Base-by-base conservation (phyloP, 2,329 filamentous ascomycete genomes). In the Aspergillus sp. region DNA sequence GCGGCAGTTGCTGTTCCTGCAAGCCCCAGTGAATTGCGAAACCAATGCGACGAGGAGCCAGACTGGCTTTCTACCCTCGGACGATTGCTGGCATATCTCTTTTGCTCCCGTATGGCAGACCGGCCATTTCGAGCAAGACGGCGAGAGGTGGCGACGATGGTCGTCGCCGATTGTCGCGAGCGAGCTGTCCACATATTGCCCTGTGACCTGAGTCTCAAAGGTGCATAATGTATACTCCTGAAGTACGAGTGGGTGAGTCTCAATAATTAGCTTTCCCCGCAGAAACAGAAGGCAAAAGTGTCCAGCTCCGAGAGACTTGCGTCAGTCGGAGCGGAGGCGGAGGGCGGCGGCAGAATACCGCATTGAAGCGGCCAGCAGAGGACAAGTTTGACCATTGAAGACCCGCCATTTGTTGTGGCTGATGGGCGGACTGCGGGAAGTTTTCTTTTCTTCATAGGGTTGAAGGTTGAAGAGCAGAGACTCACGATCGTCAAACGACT, bases 331-430 rank as follows among this genome's bases (percentile, higher is more conserved):
- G 53, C 62, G 55, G 24, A 66, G 60, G 70, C 73, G 71, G 72
- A 67, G 55, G 52, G 47, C 29, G 31, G 47, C 52, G 74, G 74
- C 74, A 77, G 72, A 77, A 77, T 71, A 65, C 49, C 60, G 65
- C 62, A 65, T 63, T 59, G 58, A 59, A 67, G 58, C 61, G 63
- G 64, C 58, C 65, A 29, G 64, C 60, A 66, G 63, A 67, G 65
- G 54, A 47, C 46, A 31, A 39, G 20, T 54, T 32, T n/a, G 12
- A n/a, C 36, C 14, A 29, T 31, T 18, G 20, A 12, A 52, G 36
- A 32, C 32, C 42, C 57, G 49, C 20, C 31, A n/a, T 24, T 32
- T 31, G 36, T 39, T n/a, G 24, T n/a, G n/a, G 24, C 54, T 58
- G n/a, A 52, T 39, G 54, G 39, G 49, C 49, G 29, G 22, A 45